Conservation (phyloP, 2,329 filamentous ascomycete species). For the Herpomyces periplanetae region DNA sequence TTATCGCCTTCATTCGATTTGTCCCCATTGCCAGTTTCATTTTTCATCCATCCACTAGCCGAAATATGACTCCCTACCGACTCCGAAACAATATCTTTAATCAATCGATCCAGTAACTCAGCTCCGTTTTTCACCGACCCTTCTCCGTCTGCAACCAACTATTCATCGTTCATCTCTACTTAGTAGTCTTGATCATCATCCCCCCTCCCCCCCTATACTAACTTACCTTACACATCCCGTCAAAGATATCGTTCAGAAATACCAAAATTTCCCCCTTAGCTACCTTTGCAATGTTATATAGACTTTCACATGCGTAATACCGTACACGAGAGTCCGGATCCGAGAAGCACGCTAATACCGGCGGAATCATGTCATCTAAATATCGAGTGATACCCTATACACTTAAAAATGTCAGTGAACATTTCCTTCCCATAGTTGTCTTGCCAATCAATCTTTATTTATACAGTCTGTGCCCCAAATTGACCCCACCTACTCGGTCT, state of each 20-base stretch:
- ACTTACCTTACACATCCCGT: slow-evolving; percentile 64
- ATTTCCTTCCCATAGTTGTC: slow-evolving; percentile 2
- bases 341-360: slow-evolving; percentile 80
- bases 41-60: slow-evolving; percentile 22
- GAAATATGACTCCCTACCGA: slow-evolving; percentile 83
- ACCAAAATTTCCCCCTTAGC: slow-evolving; percentile 86
- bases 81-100: slow-evolving; percentile 86
- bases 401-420: slow-evolving; percentile 4
- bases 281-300: slow-evolving; percentile 99
- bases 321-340: slow-evolving; percentile 89
- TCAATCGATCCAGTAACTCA: slow-evolving; percentile 60
- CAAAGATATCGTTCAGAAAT: slow-evolving; percentile 95
- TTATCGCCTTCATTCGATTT: slow-evolving; percentile 9
- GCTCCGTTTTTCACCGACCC: slow-evolving; percentile 92
- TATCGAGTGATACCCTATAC: slow-evolving; percentile 68
- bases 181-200: too few relatives aligned
- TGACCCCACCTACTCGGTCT: too few relatives aligned
- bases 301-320: slow-evolving; percentile 95
- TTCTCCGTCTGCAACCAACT: slow-evolving; percentile 85
- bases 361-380: slow-evolving; percentile 67
- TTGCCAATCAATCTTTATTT: slow-evolving; percentile 1
- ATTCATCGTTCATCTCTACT: too few relatives aligned
- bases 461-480: too few relatives aligned
- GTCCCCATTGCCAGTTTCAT: slow-evolving; percentile 11
- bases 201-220: too few relatives aligned